Evolutionary conservation across 2,329 filamentous ascomycete genomes (phyloP).

Genomic region (Eutypa lata): DNA sequence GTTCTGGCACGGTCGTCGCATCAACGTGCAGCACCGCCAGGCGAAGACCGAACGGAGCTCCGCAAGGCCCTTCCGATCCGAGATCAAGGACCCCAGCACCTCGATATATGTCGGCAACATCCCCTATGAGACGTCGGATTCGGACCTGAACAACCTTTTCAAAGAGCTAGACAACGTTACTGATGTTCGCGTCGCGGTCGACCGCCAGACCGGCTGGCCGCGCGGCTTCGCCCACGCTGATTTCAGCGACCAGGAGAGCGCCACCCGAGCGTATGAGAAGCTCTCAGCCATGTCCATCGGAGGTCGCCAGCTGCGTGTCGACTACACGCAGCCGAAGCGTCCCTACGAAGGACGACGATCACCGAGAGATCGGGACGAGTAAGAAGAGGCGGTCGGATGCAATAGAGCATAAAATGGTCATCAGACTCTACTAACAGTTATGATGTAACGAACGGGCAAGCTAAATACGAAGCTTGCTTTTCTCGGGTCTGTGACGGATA

Average conservation of each 20-base stretch:
- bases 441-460: too few relatives aligned
- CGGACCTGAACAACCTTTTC: slow-evolving; percentile 78
- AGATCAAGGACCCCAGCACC: slow-evolving; percentile 44
- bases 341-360: neutral
- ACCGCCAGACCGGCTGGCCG: slow-evolving; percentile 75
- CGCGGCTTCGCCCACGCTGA: slow-evolving; percentile 84
- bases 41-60: slow-evolving; percentile 24
- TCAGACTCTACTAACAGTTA: neutral
- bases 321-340: slow-evolving; percentile 47
- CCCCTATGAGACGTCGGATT: slow-evolving; percentile 80
- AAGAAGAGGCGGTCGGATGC: neutral
- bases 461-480: neutral
- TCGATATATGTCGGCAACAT: slow-evolving; percentile 84
- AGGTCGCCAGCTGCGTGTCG: slow-evolving; percentile 62
- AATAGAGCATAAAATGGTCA: neutral
- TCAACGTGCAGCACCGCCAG: slow-evolving; percentile 16
- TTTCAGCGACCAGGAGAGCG: slow-evolving; percentile 66
- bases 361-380: neutral
- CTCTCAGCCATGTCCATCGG: slow-evolving; percentile 59
- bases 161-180: slow-evolving; percentile 64
- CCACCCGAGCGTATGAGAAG: slow-evolving; percentile 54
- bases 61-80: too few relatives aligned
- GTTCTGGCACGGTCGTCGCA: slow-evolving; percentile 33
- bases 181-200: slow-evolving; percentile 79
- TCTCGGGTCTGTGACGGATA: neutral